Evolutionary conservation across 129 eudicot species (phyloP).

Genomic region (Arctium minus): DNA sequence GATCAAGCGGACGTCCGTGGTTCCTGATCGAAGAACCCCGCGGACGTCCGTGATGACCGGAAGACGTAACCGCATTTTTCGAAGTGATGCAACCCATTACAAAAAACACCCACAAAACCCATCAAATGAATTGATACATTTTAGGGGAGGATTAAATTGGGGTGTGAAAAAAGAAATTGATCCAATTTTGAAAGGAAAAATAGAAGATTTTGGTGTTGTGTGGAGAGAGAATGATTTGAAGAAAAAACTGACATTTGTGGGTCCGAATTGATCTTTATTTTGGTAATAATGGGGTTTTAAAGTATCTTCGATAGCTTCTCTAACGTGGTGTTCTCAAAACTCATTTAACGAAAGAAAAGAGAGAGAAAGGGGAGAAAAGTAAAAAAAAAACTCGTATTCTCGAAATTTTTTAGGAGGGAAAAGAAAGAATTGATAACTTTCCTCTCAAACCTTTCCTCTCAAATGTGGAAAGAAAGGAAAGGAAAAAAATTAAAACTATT

Average conservation of each 20-base stretch:
- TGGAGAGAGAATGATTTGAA: constrained; percentile 27
- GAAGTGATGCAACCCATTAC: constrained; percentile 82
- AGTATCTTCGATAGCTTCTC: too few relatives aligned
- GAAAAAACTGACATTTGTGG: constrained; percentile 27
- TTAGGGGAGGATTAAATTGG: not conserved
- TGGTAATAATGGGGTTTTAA: not conserved
- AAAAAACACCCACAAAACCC: constrained; percentile 27
- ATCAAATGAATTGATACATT: not conserved
- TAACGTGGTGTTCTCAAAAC: too few relatives aligned
- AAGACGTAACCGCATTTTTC: constrained; percentile 34
- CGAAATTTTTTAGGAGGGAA: too few relatives aligned
- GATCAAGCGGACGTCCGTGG: not conserved
- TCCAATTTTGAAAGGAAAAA: not conserved
- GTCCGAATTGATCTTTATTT: constrained; percentile 5
- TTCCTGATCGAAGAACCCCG: constrained; percentile 18
- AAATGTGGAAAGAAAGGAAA: too few relatives aligned
- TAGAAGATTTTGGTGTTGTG: constrained; percentile 7
- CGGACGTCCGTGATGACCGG: not conserved
- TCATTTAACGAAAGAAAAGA: too few relatives aligned
- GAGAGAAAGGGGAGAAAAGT: too few relatives aligned
- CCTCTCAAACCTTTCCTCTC: too few relatives aligned
- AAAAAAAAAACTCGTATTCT: too few relatives aligned
- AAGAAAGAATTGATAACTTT: too few relatives aligned
- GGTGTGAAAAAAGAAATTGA: not conserved
- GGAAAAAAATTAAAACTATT: too few relatives aligned